Evolutionary conservation across 108 stramenopile species (phyloP).

Genomic region (Aurantiochytrium sp.): DNA sequence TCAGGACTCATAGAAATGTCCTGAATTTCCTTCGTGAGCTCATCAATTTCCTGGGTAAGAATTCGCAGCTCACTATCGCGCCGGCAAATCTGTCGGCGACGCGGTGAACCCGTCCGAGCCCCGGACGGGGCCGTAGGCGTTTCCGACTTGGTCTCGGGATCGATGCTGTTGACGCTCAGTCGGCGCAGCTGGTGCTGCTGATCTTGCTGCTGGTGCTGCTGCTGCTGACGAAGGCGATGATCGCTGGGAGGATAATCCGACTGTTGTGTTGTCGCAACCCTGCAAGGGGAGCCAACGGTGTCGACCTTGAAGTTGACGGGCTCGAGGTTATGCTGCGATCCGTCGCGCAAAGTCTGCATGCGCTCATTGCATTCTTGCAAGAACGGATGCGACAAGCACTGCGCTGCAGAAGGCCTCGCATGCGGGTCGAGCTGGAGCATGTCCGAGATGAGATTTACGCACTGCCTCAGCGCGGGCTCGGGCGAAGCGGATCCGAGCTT

Average conservation of each 20-base stretch:
- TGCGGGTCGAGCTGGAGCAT: slow-evolving; percentile 21
- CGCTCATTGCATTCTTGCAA: not conserved
- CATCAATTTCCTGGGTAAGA: slow-evolving; percentile 17
- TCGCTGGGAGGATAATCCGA: no score
- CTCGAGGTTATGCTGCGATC: not conserved
- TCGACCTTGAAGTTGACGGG: not conserved
- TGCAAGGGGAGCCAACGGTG: not conserved
- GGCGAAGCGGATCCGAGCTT: not conserved
- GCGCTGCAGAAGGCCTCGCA: not conserved
- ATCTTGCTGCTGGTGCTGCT: not conserved
- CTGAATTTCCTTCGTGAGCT: not conserved
- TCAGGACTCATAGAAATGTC: not conserved
- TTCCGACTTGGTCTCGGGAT: no score
- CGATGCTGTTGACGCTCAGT: no score
- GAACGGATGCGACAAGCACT: not conserved
- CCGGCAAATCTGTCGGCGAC: not conserved
- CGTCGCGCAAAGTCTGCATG: not conserved
- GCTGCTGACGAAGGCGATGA: no score
- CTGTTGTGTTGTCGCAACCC: no score
- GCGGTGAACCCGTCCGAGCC: not conserved
- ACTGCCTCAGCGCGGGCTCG: not conserved
- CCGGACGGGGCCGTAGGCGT: not conserved
- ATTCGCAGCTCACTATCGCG: not conserved
- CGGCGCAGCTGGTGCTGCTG: no score
- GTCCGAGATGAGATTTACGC: not conserved